Evolutionary conservation across 1,284 basidiomycete species (phyloP), one percentile per base, ranked within the genome.

Genomic region (Sanghuangporus baumii): DNA sequence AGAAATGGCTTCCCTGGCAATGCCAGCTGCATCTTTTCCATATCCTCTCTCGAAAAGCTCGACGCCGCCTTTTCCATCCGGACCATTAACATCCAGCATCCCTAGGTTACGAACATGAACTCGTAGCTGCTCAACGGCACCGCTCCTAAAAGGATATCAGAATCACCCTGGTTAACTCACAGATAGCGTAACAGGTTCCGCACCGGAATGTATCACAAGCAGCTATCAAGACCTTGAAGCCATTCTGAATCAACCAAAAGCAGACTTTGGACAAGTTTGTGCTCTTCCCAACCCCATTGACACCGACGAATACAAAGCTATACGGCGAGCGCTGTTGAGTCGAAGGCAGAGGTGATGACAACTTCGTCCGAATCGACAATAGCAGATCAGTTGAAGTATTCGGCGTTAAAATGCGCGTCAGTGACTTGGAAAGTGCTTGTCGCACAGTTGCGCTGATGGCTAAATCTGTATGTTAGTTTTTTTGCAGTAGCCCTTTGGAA

Each of bases 231-330:
- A 99, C 96, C 36, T 91, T 83, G 48, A 96, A 76, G 8, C 90
- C 89, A 71, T 99, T 99, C 76, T 99, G 96, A 55, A 99, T 87
- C 20, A 99, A 81, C 97, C 97, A 99, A 78, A 99, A 99, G 76
- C 94, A 96, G 56, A 99, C 96, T 78, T 99, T 99, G 59, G 92
- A 94, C 34, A 99, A 77, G 74, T 98, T 99, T 4, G 97, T 99
- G 69, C 94, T 97, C 79, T 99, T 99, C 58, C 97, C 97, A 20
- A 99, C 97, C 23, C 97, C 97, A 72, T 99, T 99, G 57, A 99
- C 97, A n/a, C 97, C 97, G 50, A 99, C 96, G 73, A 99, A 99
- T 0, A 94, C 90, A 70, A 99, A 92, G 66, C 88, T 88, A 75
- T 98, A 99, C 0, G 95, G 96, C 67, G 88, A 79, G 14, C 91